Percentiles rank a stretch among this genome's conserved stretches.
These are phyloP conservation scores for Aleurites moluccanus DNA, from an alignment of 441 rosid species.

Conservation along the genomic window DNA sequence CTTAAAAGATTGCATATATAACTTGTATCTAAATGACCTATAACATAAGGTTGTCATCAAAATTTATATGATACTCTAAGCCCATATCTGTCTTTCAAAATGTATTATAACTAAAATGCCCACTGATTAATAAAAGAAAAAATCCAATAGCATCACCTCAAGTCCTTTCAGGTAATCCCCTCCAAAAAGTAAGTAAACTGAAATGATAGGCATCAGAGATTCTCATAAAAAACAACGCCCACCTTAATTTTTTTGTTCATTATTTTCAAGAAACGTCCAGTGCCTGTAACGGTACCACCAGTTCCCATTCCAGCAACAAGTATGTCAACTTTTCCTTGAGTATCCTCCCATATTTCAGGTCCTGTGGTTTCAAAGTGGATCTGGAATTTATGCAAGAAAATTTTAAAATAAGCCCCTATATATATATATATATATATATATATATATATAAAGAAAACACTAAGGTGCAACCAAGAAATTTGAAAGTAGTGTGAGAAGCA, in stretches of 20 bases:
- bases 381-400: constrained; percentile 43
- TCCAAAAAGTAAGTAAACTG: background rate
- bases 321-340: constrained; percentile 72
- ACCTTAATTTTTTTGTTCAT: constrained; percentile 75
- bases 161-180: too few relatives aligned
- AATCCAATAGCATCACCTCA: too few relatives aligned
- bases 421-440: too few relatives aligned
- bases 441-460: background rate
- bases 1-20: background rate
- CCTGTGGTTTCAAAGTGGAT: constrained; percentile 89
- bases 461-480: constrained; percentile 8
- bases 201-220: background rate
- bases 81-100: too few relatives aligned
- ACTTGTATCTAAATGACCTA: constrained; percentile 5
- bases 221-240: background rate
- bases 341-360: constrained; percentile 96
- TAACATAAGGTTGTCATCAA: background rate
- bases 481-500: constrained; percentile 12
- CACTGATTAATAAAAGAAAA: too few relatives aligned
- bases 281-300: constrained; percentile 85
- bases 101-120: too few relatives aligned
- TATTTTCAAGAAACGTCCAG: constrained; percentile 76
- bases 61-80: background rate
- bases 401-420: background rate
- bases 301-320: constrained; percentile 88